Evolutionary conservation across 441 rosid genomes (phyloP).

Genomic region (Populus tomentosa): DNA sequence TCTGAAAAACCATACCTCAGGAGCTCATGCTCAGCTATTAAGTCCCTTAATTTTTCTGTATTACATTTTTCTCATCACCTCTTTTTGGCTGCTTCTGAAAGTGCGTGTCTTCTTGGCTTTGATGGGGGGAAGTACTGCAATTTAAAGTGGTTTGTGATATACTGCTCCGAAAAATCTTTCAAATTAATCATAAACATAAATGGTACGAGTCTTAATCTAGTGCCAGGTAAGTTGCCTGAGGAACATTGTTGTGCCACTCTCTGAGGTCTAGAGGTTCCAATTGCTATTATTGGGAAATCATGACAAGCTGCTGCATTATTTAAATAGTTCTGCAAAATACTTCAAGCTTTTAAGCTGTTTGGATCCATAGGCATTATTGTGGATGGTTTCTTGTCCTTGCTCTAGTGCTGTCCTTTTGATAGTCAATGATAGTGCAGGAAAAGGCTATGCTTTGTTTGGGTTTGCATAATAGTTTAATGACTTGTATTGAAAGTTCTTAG

Average conservation of each 20-base stretch:
- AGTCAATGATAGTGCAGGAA: neutral
- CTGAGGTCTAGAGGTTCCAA: neutral
- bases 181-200: neutral
- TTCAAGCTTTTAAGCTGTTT: constrained; percentile 3
- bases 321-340: neutral
- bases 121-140: neutral
- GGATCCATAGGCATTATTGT: neutral
- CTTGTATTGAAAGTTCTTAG: neutral
- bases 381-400: neutral
- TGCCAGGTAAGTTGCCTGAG: neutral
- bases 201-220: neutral
- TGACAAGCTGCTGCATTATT: constrained; percentile 3
- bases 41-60: neutral
- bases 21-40: neutral
- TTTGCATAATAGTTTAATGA: neutral
- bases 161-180: neutral
- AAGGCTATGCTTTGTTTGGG: neutral
- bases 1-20: neutral
- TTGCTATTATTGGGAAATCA: constrained; percentile 4
- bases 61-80: neutral
- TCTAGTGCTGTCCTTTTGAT: neutral
- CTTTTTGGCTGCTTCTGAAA: neutral
- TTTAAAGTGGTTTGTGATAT: neutral
- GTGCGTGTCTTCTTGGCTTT: neutral
- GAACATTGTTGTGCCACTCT: neutral